These are phyloP conservation scores for Colletotrichum tropicicola DNA, from an alignment of 2,329 filamentous ascomycete species.

Conservation along the genomic window DNA sequence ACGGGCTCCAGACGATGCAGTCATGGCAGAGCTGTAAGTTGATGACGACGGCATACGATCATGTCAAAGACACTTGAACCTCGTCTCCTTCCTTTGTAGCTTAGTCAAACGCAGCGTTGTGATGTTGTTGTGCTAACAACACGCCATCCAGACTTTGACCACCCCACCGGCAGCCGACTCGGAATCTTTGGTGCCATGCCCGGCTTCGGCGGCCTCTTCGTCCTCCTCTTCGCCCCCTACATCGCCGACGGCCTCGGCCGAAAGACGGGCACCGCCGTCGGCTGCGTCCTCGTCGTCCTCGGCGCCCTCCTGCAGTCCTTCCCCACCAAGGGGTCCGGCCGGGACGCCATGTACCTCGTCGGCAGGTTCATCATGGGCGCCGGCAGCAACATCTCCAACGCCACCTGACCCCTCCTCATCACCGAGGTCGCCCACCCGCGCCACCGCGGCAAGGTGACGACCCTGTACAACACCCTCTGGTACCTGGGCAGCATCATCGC, in stretches of 20 bases:
- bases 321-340: slow-evolving; percentile 45
- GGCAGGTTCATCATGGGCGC: slow-evolving; percentile 64
- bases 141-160: slow-evolving; percentile 38
- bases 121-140: neutral
- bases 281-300: slow-evolving; percentile 57
- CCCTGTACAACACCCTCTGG: slow-evolving; percentile 61
- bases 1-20: slow-evolving; percentile 53
- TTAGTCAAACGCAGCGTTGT: neutral
- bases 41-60: neutral
- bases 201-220: slow-evolving; percentile 55
- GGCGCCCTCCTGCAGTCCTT: slow-evolving; percentile 50
- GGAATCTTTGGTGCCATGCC: slow-evolving; percentile 58
- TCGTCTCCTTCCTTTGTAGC: neutral
- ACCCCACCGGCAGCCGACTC: slow-evolving; percentile 42
- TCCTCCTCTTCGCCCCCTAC: slow-evolving; percentile 56
- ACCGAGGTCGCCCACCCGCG: slow-evolving; percentile 60
- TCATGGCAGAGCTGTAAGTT: slow-evolving; percentile 50
- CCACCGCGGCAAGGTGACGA: slow-evolving; percentile 56
- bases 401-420: slow-evolving; percentile 55
- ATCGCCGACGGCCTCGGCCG: slow-evolving; percentile 55
- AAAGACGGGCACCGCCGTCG: slow-evolving; percentile 54
- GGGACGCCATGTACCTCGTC: slow-evolving; percentile 50
- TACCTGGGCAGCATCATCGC: slow-evolving; percentile 47
- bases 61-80: neutral
- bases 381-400: slow-evolving; percentile 56